These are phyloP conservation scores for Jatropha multifida DNA, from an alignment of 441 rosid species.

Conservation along the genomic window DNA sequence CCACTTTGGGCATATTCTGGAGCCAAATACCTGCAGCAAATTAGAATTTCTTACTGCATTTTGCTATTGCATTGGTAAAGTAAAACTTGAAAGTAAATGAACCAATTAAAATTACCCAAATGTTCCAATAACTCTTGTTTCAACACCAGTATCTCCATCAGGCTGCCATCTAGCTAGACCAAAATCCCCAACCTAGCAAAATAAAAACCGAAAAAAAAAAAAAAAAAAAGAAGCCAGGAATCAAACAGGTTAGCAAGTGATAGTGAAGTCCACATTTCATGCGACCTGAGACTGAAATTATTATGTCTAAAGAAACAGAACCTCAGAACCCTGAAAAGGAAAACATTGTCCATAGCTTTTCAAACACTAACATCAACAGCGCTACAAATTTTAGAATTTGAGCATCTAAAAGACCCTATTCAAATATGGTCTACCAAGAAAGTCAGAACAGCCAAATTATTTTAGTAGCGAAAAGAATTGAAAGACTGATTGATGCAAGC, in stretches of 20 bases:
- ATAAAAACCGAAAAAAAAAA: neutral
- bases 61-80: slow-evolving; percentile 10
- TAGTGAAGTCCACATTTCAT: neutral
- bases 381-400: neutral
- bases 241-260: neutral
- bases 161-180: slow-evolving; percentile 99
- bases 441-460: neutral
- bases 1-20: slow-evolving; percentile 99
- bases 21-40: slow-evolving; percentile 78
- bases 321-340: neutral
- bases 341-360: neutral
- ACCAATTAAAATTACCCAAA: slow-evolving; percentile 65
- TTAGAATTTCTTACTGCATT: slow-evolving; percentile 20
- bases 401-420: neutral
- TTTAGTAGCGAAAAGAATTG: neutral
- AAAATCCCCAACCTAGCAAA: slow-evolving; percentile 90
- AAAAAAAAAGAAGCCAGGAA: neutral
- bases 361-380: neutral
- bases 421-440: neutral
- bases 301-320: neutral
- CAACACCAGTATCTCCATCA: slow-evolving; percentile 91
- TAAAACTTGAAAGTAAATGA: slow-evolving; percentile 14
- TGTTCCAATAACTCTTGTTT: slow-evolving; percentile 97
- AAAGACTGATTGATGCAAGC: slow-evolving; percentile 1
- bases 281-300: neutral